Conservation (phyloP, 345 rosid genomes). For the Acer yangbiense region DNA sequence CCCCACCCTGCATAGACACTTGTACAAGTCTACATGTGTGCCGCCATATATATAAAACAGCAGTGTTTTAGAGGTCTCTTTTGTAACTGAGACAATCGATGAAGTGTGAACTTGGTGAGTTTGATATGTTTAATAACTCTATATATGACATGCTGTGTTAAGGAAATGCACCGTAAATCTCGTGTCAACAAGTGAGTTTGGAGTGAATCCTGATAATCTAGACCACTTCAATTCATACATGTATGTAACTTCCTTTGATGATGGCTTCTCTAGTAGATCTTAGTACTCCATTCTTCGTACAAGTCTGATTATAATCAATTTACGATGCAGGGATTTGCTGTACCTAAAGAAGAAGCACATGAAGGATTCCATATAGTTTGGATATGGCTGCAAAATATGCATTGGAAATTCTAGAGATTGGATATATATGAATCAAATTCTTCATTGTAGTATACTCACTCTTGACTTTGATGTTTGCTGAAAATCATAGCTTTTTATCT, state of each 20-base stretch:
- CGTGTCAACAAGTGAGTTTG: background rate
- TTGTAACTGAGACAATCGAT: background rate
- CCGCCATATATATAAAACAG: background rate
- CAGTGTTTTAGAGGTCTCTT: background rate
- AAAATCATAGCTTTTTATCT: no score
- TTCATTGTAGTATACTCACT: no score
- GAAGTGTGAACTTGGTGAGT: background rate
- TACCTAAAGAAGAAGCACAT: constrained; percentile 27
- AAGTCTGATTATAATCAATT: background rate
- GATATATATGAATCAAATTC: no score
- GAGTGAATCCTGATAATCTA: background rate
- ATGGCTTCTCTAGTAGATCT: constrained; percentile 7
- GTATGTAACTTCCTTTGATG: background rate
- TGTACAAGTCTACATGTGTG: background rate
- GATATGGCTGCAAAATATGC: no score
- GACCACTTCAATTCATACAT: no score
- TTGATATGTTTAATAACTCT: background rate
- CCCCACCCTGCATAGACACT: background rate
- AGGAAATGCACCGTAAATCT: background rate
- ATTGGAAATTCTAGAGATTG: no score
- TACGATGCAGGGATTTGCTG: constrained; percentile 58
- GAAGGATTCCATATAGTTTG: background rate
- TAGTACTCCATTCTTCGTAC: constrained; percentile 7
- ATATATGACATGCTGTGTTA: background rate
- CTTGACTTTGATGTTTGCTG: no score